Evolutionary conservation across 371 early-diverging fungal species (phyloP), one percentile per base, ranked within the genome.

Genomic region (Mortierella sp.): DNA sequence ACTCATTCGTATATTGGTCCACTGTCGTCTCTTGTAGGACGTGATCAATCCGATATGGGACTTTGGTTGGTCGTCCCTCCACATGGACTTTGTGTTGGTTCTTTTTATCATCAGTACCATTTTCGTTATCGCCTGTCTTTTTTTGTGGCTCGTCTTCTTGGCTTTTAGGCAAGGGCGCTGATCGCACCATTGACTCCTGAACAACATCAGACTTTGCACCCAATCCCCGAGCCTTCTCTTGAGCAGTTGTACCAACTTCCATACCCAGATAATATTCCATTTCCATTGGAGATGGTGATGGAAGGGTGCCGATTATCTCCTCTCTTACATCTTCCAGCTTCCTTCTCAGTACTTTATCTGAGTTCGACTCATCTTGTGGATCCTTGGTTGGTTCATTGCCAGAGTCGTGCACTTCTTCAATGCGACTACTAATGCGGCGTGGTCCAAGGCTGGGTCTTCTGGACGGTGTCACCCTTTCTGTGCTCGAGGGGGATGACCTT

Each of bases 1-100:
- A 88, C 70, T 88, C 88, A 45, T 84, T 85, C 41, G 86, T 86
- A 60, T 88, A 88, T 38, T 83, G 80, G 45, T 88, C 88, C 11
- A 84, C 86, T 0, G 85, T 85, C 5, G 84, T 83, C 72, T 86
- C 86, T 40, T 83, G 82, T 6, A 88, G 76, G 24, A 85, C 86
- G 66, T 88, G 83, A 36, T 88, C 88, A 38, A 83, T 84, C 43
- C 88, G 57, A 38, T 81, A 81, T 0, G 82, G 82, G 11, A 81
- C 67, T 13, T 72, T 69, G 9, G 82, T 81, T 5, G 70, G 50
- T 33, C 69, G 50, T 47, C 82, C 82, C 40, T 75, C 76, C 7
- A 81, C 82, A 57, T 66, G 69, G 13, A 81, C 64, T 47, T 57
- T 36, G n/a, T 33, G 38, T 13, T 69, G 7, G 21, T 69, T 60